Evolutionary conservation across 2,329 filamentous ascomycete species (phyloP), one percentile per base, ranked within the genome.

Genomic region (Cytospora piceicola): DNA sequence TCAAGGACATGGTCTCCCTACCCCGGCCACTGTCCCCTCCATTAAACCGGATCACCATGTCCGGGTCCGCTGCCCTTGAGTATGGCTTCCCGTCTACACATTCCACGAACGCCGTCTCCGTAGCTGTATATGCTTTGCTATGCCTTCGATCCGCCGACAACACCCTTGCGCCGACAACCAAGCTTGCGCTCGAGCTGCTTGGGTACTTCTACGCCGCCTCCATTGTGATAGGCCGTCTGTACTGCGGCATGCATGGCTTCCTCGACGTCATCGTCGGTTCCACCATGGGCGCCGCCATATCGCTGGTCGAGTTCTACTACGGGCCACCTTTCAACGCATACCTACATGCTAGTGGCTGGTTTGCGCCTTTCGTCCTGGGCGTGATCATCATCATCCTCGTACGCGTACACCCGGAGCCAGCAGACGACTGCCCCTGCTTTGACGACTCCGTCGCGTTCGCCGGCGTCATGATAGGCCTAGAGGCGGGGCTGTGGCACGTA

Each of bases 171-270:
- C 79, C 86, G 3, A 79, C 84, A 22, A 83, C 86, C 1, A 89
- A 86, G 70, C 68, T 88, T 4, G 77, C 83, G 4, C 80, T 96
- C 30, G 90, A 95, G 74, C 76, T 78, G 6, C 77, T 92, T 7
- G 88, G 90, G 51, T 96, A 95, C 76, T 89, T 92, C 71, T 99
- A 98, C 75, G 92, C 92, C 39, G 79, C 87, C 15, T 97, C 94
- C 30, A 98, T 99, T 73, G 86, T 97, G 51, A 81, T 98, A 68
- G 95, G 95, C 7, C 88, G 95, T 24, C 82, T 99, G 42, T 98
- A 99, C 80, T 99, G 95, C 75, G 95, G 95, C 68, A 99, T 99
- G 95, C 95, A 99, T 78, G 95, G 95, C 14, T 97, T 98, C 78
- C 83, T 95, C 53, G 95, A 99, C 77, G 93, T 98, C 29, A 79